Base-by-base conservation (phyloP, 31 red algal species). In the Endocladia muricata region DNA sequence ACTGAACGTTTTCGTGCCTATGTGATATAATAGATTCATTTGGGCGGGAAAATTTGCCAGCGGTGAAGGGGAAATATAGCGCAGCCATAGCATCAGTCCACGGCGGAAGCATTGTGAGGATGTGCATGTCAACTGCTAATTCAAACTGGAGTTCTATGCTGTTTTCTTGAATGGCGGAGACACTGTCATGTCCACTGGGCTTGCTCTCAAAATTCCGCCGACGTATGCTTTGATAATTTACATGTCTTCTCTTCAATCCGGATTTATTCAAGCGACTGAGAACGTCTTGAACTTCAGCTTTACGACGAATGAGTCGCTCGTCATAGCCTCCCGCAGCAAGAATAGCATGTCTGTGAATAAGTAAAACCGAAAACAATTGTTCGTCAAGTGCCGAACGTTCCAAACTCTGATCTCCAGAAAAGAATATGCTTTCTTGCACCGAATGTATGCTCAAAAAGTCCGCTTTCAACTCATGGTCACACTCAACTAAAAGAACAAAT, bases 261-360 rank as follows among this genome's bases (percentile, higher is more conserved):
- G 34, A 62, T 34, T 54, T 21, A 38, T 42, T 15, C 35, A 91
- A 81, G 37, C 88, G 80, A 37, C 63, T 32, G 43, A 84, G 28
- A 4, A 91, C 41, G 64, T 91, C 88, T 36, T 85, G 72, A 3
- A 79, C 72, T 25, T 75, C 88, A 22, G 59, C 72, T 9, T 71
- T 61, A 26, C 44, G 33, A 67, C 59, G 61, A 22, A 22, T 51
- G 29, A 91, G 36, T 41, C 88, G 36, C 52, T 91, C 88, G 21
- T 91, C 88, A 37, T 85, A 91, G 26, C 88, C 88, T 23, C 74
- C 74, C 7, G 60, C 40, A 7, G 68, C 56, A 8, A 76, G 25
- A 1, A 91, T 44, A 34, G 35, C 73, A 32, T 77, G 63, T 33
- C 61, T 39, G 4, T 31, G 15, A 29, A 70, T 68, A 52, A 79